Evolutionary conservation across 2,329 filamentous ascomycete genomes (phyloP).

Genomic region (Biscogniauxia mediterranea): DNA sequence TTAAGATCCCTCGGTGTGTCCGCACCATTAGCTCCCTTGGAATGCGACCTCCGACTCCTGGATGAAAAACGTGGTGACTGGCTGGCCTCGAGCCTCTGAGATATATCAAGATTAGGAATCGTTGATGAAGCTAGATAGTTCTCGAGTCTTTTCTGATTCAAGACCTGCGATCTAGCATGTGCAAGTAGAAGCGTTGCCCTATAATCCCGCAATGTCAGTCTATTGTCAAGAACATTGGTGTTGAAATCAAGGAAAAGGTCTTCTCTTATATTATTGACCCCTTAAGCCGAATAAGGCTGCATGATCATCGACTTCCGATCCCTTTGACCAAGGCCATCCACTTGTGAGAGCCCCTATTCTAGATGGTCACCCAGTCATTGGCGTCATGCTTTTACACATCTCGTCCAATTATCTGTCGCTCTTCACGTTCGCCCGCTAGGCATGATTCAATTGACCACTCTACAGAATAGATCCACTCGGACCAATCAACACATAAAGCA

Average conservation of each 20-base stretch:
- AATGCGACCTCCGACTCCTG: slow-evolving; percentile 38
- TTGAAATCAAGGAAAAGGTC: background rate
- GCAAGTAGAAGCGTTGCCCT: slow-evolving; percentile 87
- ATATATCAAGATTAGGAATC: slow-evolving; percentile 70
- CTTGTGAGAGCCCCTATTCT: background rate
- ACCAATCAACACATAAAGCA: background rate
- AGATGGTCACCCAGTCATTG: background rate
- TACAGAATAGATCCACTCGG: background rate
- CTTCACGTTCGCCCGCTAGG: background rate
- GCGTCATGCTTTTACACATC: too few relatives aligned
- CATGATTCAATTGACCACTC: background rate
- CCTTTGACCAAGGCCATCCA: background rate
- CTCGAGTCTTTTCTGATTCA: slow-evolving; percentile 87
- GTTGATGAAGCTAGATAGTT: slow-evolving; percentile 79
- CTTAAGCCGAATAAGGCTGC: background rate
- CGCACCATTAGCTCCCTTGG: slow-evolving; percentile 59
- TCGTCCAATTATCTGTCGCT: background rate
- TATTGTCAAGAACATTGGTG: background rate
- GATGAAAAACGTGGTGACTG: slow-evolving; percentile 32
- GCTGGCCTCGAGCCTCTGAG: slow-evolving; percentile 56
- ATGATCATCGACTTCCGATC: background rate
- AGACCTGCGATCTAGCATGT: slow-evolving; percentile 78
- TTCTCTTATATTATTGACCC: background rate
- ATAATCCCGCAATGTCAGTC: background rate
- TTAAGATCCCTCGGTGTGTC: slow-evolving; percentile 83